These are phyloP conservation scores for Tuber calosporum DNA, from an alignment of 495 filamentous ascomycete species.

Conservation along the genomic window DNA sequence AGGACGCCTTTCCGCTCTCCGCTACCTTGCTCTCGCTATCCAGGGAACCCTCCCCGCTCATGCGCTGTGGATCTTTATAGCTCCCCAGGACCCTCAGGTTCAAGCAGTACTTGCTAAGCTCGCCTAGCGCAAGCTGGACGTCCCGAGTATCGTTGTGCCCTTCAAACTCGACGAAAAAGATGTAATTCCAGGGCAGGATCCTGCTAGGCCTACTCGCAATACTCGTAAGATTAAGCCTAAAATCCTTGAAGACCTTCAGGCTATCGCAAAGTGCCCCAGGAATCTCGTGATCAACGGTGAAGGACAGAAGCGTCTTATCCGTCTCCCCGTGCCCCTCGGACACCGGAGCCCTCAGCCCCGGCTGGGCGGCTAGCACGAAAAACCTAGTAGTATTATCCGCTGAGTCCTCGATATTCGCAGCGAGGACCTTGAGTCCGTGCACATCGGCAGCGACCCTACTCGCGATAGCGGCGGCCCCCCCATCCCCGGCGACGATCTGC, in stretches of 20 bases:
- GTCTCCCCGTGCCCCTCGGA: constrained; percentile 38
- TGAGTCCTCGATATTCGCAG: constrained; percentile 70
- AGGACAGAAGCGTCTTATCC: constrained; percentile 69
- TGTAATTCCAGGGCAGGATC: constrained; percentile 72
- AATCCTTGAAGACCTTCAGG: constrained; percentile 65
- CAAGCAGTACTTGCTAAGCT: constrained; percentile 43
- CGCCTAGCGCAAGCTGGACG: constrained; percentile 50
- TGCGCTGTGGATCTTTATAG: constrained; percentile 28
- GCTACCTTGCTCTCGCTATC: background rate
- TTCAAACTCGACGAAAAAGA: constrained; percentile 90
- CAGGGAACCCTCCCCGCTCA: constrained; percentile 48
- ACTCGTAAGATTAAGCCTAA: constrained; percentile 74
- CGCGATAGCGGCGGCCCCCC: constrained; percentile 66
- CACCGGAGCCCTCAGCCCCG: constrained; percentile 45
- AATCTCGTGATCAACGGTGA: constrained; percentile 68
- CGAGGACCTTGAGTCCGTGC: constrained; percentile 61
- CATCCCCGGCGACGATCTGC: constrained; percentile 60
- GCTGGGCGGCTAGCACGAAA: constrained; percentile 61
- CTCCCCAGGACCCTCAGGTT: constrained; percentile 38
- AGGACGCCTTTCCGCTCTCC: background rate
- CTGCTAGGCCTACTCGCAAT: constrained; percentile 81
- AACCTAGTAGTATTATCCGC: constrained; percentile 84
- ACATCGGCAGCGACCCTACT: constrained; percentile 62
- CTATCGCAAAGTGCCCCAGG: constrained; percentile 77
- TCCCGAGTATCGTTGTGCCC: constrained; percentile 51